Conservation (phyloP, 2,329 filamentous ascomycete species). For the Erysiphe neolycopersici region DNA sequence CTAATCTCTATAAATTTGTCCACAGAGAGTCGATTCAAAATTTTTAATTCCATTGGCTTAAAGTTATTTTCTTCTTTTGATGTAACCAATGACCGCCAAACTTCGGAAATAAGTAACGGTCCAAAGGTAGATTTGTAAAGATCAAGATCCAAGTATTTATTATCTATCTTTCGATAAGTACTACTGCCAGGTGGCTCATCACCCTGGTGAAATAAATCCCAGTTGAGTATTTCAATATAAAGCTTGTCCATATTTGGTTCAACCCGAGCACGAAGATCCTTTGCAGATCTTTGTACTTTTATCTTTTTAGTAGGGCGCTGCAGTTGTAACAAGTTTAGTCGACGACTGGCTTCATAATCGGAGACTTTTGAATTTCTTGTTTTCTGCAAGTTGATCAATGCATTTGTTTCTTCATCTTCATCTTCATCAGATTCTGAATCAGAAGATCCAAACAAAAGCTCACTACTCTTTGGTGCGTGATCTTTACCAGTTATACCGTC, state of each 20-base stretch:
- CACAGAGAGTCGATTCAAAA: slow-evolving; percentile 67
- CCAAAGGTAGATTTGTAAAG: slow-evolving; percentile 80
- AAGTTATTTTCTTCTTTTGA: slow-evolving; percentile 63
- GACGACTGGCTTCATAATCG: slow-evolving; percentile 21
- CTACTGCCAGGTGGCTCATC: slow-evolving; percentile 60
- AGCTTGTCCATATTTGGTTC: slow-evolving; percentile 67
- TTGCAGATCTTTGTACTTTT: slow-evolving; percentile 53
- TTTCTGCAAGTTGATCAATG: slow-evolving; percentile 21
- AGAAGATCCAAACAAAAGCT: slow-evolving; percentile 69
- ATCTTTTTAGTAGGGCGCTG: slow-evolving; percentile 55
- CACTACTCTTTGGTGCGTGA: slow-evolving; percentile 43
- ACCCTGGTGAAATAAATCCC: slow-evolving; percentile 82
- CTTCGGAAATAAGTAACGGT: slow-evolving; percentile 70
- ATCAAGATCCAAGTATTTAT: slow-evolving; percentile 46
- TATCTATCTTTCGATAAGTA: slow-evolving; percentile 48
- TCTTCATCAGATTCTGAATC: slow-evolving; percentile 49
- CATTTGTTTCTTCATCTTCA: slow-evolving; percentile 32
- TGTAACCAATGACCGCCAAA: slow-evolving; percentile 83
- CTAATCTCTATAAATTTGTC: slow-evolving; percentile 85
- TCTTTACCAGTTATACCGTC: slow-evolving; percentile 53
- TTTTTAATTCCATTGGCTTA: slow-evolving; percentile 64
- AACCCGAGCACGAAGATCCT: slow-evolving; percentile 82
- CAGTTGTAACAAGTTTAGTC: slow-evolving; percentile 24
- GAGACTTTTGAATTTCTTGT: slow-evolving; percentile 12
- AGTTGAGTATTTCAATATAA: slow-evolving; percentile 66